These are phyloP conservation scores for Apostasia shenzhenica DNA, from an alignment of 106 monocot species.

Conservation along the genomic window DNA sequence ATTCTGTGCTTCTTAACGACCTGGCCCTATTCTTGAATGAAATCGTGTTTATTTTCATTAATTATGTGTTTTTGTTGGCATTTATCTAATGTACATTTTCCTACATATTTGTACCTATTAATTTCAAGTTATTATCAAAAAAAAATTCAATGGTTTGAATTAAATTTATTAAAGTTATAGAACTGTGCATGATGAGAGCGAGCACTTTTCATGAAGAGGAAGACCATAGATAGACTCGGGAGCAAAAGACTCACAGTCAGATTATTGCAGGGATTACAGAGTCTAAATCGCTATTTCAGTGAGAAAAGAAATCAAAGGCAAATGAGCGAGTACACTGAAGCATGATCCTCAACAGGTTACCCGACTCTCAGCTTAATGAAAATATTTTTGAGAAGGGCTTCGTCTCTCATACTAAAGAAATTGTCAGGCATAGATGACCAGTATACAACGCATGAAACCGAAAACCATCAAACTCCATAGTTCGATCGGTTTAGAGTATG, in stretches of 20 bases:
- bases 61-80: too few species aligned
- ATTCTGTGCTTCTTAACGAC: too few species aligned
- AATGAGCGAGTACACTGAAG: conserved; percentile 30
- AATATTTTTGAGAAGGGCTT: conserved; percentile 47
- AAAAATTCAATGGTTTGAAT: too few species aligned
- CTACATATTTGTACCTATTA: too few species aligned
- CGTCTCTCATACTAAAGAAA: conserved; percentile 39
- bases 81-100: too few species aligned
- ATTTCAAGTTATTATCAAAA: too few species aligned
- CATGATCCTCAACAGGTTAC: conserved; percentile 49
- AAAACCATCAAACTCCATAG: too few species aligned
- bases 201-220: conserved; percentile 32
- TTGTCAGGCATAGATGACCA: conserved; percentile 79
- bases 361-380: conserved; percentile 79
- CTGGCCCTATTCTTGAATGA: too few species aligned
- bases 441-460: too few species aligned
- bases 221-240: conserved; percentile 29
- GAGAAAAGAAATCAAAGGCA: conserved; percentile 44
- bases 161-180: too few species aligned
- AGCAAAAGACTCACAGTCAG: conserved; percentile 9
- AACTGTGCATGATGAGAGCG: conserved; percentile 15
- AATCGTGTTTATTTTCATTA: too few species aligned
- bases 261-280: conserved; percentile 43
- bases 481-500: background rate
- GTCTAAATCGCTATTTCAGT: conserved; percentile 62